Evolutionary conservation across 2,329 filamentous ascomycete species (phyloP), one percentile per base, ranked within the genome.

Genomic region (Didymosphaeria variabile): DNA sequence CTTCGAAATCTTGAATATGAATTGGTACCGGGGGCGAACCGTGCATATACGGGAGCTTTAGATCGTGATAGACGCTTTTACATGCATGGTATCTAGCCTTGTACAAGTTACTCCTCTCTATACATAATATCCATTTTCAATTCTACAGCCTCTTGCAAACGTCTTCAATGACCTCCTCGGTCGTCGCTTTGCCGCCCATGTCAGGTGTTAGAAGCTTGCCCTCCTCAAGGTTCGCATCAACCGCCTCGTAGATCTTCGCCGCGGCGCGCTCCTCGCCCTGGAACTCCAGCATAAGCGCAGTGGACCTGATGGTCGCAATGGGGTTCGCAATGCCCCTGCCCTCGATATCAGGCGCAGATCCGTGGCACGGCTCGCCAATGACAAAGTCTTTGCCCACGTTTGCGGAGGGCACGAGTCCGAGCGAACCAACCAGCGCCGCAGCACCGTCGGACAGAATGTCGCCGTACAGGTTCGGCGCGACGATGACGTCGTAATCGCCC

Each of bases 281-380:
- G 81, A 98, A 99, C 84, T 98, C 94, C 67, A 99, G 85, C 95
- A 99, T 98, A 64, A 97, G 85, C 36, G 91, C 95, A 17, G 93
- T 91, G 79, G 91, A 95, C 75, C 95, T 86, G 67, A 99, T 86
- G 10, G 95, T 98, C 38, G 95, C 95, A 75, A 99, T 96, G 26
- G 95, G 95, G 82, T 99, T 99, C 69, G 95, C 93, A 75, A 99
- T 94, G 67, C 90, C 89, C 85, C 91, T 85, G 69, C 95, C 95
- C 87, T 93, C 90, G 67, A 99, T 99, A 77, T 99, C 95, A 6
- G 95, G 95, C 32, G 95, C 95, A 72, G 90, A 94, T 51, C 95
- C 95, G 80, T 99, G 95, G 84, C 95, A 98, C 57, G 95, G 95
- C 87, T 99, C 95, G 67, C 95, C 95, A 73, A 99, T 98, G 69